Evolutionary conservation across 2,329 filamentous ascomycete species (phyloP).

Genomic region (Aspergillus amoenus): DNA sequence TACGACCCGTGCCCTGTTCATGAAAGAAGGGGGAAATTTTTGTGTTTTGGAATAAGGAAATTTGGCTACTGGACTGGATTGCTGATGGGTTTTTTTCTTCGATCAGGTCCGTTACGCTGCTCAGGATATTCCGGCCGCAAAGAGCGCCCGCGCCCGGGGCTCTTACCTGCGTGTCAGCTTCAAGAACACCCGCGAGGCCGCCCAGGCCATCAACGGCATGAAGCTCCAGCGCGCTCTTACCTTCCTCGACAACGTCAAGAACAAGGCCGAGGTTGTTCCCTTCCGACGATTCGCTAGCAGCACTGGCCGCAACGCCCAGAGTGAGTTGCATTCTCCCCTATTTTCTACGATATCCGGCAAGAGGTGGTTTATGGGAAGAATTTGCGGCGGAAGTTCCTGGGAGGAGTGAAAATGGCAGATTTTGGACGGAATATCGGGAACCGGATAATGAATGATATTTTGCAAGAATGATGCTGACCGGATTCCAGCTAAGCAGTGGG

Average conservation of each 20-base stretch:
- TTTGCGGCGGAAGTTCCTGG: conserved; percentile 1
- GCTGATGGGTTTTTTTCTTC: conserved; percentile 29
- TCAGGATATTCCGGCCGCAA: conserved; percentile 79
- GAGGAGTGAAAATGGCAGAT: not conserved
- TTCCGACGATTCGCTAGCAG: conserved; percentile 97
- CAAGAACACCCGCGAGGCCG: conserved; percentile 99
- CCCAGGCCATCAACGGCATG: conserved; percentile 99
- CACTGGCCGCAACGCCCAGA: conserved; percentile 95
- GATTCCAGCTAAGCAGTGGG: conserved; percentile 88
- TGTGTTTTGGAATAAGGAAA: conserved; percentile 6
- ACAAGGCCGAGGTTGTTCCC: conserved; percentile 95
- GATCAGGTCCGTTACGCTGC: conserved; percentile 91
- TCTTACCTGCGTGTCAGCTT: conserved; percentile 98
- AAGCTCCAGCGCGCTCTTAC: conserved; percentile 91
- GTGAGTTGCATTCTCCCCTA: conserved; percentile 60
- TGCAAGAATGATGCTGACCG: conserved; percentile 1
- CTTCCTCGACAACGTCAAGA: conserved; percentile 98
- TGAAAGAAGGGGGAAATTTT: not conserved
- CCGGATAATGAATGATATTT: conserved; percentile 4
- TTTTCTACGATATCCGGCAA: conserved; percentile 6
- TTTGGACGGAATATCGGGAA: not conserved
- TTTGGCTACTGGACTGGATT: conserved; percentile 15
- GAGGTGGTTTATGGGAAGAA: not conserved
- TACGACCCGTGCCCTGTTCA: conserved; percentile 1
- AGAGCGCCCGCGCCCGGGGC: conserved; percentile 96